phyloP scores from a whole-genome alignment of 2,329 filamentous ascomycete genomes.

The Scedosporium minutisporum region DNA sequence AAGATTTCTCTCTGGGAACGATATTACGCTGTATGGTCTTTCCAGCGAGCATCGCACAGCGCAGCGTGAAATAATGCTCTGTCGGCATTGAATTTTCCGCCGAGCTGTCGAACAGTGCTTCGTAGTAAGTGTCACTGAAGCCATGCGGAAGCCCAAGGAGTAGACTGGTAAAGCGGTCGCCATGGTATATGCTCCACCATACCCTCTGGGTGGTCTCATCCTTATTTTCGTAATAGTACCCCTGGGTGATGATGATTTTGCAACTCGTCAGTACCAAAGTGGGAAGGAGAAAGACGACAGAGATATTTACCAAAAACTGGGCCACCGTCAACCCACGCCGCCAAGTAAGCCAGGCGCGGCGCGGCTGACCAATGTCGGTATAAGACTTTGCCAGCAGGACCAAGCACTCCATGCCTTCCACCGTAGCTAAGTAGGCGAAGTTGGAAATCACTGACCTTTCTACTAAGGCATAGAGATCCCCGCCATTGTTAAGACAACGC shows the following conservation, averaged over 20 bases:
- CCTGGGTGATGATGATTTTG: too few species aligned
- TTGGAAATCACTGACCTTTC: constrained; percentile 24
- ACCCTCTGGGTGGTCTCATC: too few species aligned
- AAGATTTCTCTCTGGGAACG: constrained; percentile 18
- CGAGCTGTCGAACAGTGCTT: constrained; percentile 10
- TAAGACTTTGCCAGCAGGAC: constrained; percentile 26
- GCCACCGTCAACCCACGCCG: constrained; percentile 22
- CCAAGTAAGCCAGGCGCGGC: constrained; percentile 29
- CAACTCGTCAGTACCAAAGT: too few species aligned
- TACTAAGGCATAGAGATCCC: constrained; percentile 24
- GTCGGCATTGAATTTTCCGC: neutral
- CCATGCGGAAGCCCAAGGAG: constrained; percentile 5
- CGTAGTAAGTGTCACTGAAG: constrained; percentile 10
- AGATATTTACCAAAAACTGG: constrained; percentile 27
- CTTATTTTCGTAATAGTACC: too few species aligned
- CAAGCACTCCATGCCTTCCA: constrained; percentile 30
- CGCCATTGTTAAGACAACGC: constrained; percentile 21
- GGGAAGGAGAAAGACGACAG: neutral
- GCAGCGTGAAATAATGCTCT: constrained; percentile 10
- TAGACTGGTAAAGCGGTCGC: too few species aligned
- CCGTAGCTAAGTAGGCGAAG: constrained; percentile 5
- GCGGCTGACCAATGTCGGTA: constrained; percentile 32
- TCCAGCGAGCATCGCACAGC: constrained; percentile 25
- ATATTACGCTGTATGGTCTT: constrained; percentile 31
- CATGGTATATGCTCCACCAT: too few species aligned